Percentiles rank a stretch among this genome's conserved stretches.
Evolutionary conservation across 2,329 filamentous ascomycete species (phyloP).

Genomic region (Hymenoscyphus repandus): DNA sequence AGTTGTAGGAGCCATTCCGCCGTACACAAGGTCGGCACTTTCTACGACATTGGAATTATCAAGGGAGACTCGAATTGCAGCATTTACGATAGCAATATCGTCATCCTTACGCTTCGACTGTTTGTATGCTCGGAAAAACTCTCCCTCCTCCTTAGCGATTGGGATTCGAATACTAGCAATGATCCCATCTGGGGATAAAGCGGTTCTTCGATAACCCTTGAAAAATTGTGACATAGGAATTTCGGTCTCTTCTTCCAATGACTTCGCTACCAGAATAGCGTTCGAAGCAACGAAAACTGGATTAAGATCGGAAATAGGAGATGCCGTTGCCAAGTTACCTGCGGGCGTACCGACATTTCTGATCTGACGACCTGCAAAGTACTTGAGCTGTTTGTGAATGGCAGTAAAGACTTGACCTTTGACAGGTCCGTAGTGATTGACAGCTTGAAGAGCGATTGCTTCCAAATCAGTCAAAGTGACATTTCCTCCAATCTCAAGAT

Average conservation of each 20-base stretch:
- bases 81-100: slow-evolving; percentile 95
- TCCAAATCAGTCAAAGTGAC: slow-evolving; percentile 90
- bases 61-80: slow-evolving; percentile 71
- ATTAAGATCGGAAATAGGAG: slow-evolving; percentile 93
- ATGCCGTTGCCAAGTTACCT: slow-evolving; percentile 89
- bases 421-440: slow-evolving; percentile 66
- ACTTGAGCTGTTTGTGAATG: slow-evolving; percentile 88
- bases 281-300: slow-evolving; percentile 88
- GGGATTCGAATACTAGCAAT: slow-evolving; percentile 87
- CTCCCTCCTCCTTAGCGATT: slow-evolving; percentile 64
- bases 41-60: slow-evolving; percentile 64
- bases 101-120: slow-evolving; percentile 97
- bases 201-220: slow-evolving; percentile 82
- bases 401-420: slow-evolving; percentile 73
- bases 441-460: slow-evolving; percentile 71
- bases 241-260: slow-evolving; percentile 64
- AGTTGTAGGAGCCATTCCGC: slow-evolving; percentile 90
- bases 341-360: slow-evolving; percentile 96
- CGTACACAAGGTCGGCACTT: slow-evolving; percentile 78
- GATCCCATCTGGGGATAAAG: slow-evolving; percentile 73
- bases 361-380: slow-evolving; percentile 93
- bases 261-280: slow-evolving; percentile 75
- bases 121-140: slow-evolving; percentile 88
- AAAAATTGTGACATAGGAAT: slow-evolving; percentile 95
- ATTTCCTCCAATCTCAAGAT: slow-evolving; percentile 90